Conservation (phyloP, 768 basidiomycete species). For the Scleroderma bovista region DNA sequence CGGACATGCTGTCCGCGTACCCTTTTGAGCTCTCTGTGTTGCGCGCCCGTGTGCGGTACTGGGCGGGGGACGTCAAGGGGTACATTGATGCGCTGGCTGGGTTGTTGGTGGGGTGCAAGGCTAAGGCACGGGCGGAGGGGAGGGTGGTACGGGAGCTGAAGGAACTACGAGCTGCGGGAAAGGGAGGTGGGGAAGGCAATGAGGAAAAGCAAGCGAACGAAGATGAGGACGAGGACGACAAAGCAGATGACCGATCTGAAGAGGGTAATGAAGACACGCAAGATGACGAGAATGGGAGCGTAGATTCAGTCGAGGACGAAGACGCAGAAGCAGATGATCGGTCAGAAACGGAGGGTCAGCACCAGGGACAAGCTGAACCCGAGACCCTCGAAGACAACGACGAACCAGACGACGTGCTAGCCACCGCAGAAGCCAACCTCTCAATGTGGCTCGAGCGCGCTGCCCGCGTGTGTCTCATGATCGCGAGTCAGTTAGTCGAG, state of each 20-base stretch:
- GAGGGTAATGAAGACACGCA: not conserved
- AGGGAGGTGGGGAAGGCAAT: not conserved
- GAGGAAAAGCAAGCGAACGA: too few relatives aligned
- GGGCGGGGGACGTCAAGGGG: conserved; percentile 75
- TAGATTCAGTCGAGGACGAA: not conserved
- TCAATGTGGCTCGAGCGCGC: conserved; percentile 85
- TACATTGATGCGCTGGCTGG: conserved; percentile 69
- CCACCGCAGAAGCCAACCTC: conserved; percentile 28
- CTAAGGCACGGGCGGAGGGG: conserved; percentile 36
- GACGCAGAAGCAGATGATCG: conserved; percentile 2
- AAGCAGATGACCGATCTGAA: not conserved
- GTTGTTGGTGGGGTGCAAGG: conserved; percentile 59
- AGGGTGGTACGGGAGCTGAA: conserved; percentile 13
- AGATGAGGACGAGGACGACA: not conserved
- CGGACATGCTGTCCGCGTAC: conserved; percentile 12
- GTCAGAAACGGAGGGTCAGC: not conserved
- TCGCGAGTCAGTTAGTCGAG: conserved; percentile 78
- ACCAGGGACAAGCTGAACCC: not conserved
- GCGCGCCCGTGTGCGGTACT: conserved; percentile 69
- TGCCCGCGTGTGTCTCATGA: conserved; percentile 66
- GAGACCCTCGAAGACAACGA: conserved; percentile 1
- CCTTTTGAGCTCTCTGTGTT: conserved; percentile 61
- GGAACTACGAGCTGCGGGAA: conserved; percentile 3
- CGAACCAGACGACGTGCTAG: conserved; percentile 14
- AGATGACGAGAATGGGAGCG: not conserved